Evolutionary conservation across 208 protist genomes (phyloP).

Genomic region (Wallacemonas rigidus): DNA sequence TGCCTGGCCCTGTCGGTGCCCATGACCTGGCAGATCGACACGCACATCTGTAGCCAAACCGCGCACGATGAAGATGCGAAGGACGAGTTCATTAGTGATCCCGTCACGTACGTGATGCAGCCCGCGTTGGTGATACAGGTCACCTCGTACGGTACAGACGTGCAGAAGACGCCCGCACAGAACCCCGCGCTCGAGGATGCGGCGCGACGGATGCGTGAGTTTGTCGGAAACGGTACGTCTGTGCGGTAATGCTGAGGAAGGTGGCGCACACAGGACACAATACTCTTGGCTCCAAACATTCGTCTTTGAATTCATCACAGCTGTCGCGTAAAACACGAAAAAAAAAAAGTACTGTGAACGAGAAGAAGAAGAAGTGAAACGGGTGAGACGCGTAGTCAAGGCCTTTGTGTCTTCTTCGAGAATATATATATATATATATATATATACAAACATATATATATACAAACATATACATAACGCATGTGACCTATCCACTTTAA

Average conservation of each 20-base stretch:
- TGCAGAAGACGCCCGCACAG: conserved; percentile 77
- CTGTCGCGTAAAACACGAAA: conserved; percentile 8
- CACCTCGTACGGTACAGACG: conserved; percentile 86
- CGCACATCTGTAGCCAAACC: conserved; percentile 78
- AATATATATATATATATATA: too few relatives aligned
- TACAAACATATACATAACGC: too few relatives aligned
- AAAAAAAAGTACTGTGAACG: background rate
- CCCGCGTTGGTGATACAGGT: conserved; percentile 88
- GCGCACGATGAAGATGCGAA: conserved; percentile 52
- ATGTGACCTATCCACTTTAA: too few relatives aligned
- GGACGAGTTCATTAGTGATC: conserved; percentile 86
- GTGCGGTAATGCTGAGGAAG: conserved; percentile 44
- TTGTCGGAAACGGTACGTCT: conserved; percentile 84
- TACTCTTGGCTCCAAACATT: background rate
- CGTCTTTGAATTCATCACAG: background rate
- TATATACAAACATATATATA: too few relatives aligned
- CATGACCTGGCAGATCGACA: conserved; percentile 94
- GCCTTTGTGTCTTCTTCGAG: too few relatives aligned
- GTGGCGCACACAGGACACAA: background rate
- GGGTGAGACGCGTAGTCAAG: too few relatives aligned
- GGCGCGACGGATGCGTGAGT: conserved; percentile 87
- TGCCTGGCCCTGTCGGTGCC: conserved; percentile 78
- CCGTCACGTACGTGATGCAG: conserved; percentile 90
- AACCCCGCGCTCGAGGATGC: conserved; percentile 85
- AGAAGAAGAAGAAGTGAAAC: background rate